Evolutionary conservation across 2,329 filamentous ascomycete species (phyloP).

Genomic region (Exophiala bonariae): DNA sequence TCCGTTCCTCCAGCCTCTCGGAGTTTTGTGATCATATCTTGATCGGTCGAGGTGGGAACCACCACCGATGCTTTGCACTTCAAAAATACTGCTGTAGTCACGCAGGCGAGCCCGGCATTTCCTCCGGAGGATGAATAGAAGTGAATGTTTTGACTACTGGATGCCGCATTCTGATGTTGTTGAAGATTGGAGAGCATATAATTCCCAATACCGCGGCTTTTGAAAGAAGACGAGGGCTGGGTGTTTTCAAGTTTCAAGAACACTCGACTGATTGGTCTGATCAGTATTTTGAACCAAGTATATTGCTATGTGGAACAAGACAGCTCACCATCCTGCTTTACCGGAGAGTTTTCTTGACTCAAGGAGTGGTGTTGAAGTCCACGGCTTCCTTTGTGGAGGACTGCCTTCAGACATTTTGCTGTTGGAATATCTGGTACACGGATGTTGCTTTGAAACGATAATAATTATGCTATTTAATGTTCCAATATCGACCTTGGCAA

Average conservation of each 20-base stretch:
- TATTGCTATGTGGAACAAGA: too few species aligned
- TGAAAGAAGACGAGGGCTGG: conserved; percentile 84
- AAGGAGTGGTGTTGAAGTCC: too few species aligned
- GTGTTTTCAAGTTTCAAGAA: conserved; percentile 84
- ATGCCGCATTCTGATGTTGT: conserved; percentile 55
- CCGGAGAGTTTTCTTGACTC: too few species aligned
- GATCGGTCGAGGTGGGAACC: conserved; percentile 65
- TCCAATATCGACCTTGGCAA: too few species aligned
- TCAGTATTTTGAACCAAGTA: too few species aligned
- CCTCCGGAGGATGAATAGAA: conserved; percentile 82
- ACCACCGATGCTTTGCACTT: conserved; percentile 71
- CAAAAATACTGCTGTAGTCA: conserved; percentile 67
- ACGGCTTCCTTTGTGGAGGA: too few species aligned
- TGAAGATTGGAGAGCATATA: conserved; percentile 61
- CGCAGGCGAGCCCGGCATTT: conserved; percentile 81
- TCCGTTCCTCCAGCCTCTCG: conserved; percentile 62
- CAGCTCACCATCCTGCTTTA: too few species aligned
- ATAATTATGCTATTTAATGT: too few species aligned
- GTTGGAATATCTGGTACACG: too few species aligned
- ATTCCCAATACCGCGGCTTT: conserved; percentile 55
- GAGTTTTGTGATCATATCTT: conserved; percentile 71
- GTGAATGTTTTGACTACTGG: conserved; percentile 56
- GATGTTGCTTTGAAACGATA: too few species aligned
- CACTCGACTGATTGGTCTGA: conserved; percentile 56
- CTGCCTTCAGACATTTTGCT: too few species aligned